Evolutionary conservation across 2,329 filamentous ascomycete genomes (phyloP).

Genomic region (Graphiopsis chlorocephala): DNA sequence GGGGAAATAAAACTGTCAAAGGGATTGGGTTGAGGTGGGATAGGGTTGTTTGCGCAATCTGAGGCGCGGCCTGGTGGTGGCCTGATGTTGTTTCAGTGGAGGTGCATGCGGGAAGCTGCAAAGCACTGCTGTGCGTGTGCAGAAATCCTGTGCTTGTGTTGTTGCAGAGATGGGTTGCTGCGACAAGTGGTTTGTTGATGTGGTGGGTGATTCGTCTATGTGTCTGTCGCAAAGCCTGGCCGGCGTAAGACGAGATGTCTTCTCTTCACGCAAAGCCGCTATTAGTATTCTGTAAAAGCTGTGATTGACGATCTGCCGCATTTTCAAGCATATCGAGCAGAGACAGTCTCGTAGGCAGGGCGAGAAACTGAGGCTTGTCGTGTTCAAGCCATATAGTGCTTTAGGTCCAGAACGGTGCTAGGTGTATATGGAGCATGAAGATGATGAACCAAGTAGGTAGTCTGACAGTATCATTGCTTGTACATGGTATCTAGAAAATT

Average conservation of each 20-base stretch:
- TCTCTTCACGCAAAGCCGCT: neutral
- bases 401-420: neutral
- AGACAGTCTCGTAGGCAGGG: neutral
- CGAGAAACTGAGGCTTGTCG: neutral
- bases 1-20: neutral
- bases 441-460: neutral
- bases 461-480: neutral
- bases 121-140: neutral
- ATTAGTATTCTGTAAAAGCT: neutral
- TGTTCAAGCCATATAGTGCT: neutral
- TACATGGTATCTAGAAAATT: slow-evolving; percentile 6
- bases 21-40: neutral
- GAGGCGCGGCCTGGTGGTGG: neutral
- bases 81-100: neutral
- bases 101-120: neutral
- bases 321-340: neutral
- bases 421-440: neutral
- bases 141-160: neutral
- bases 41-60: neutral
- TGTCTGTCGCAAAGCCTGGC: too few species aligned
- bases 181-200: neutral
- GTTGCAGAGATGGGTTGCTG: neutral
- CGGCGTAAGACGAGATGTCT: too few species aligned
- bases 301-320: neutral
- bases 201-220: too few species aligned